A percentile compares a stretch with the other conserved stretches of the same genome.
Evolutionary conservation across 352 stramenopile species (phyloP).

Genomic region (Pythium periplocum): DNA sequence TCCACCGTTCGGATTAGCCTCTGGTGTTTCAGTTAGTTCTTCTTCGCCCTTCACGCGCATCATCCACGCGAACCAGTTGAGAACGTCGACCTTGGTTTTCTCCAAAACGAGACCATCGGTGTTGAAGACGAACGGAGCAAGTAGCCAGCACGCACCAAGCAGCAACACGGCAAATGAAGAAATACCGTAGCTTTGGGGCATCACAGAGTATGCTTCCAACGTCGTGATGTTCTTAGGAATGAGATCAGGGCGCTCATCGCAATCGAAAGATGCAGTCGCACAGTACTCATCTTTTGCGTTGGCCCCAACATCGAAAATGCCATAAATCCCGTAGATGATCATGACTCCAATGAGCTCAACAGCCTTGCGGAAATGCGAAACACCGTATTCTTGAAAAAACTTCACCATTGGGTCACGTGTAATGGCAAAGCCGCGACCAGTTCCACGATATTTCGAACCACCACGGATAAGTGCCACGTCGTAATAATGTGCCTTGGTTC

Average conservation of each 20-base stretch:
- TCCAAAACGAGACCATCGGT: slow-evolving; percentile 83
- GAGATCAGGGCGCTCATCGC: slow-evolving; percentile 34
- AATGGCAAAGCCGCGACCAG: slow-evolving; percentile 83
- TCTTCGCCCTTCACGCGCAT: slow-evolving; percentile 51
- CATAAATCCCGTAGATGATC: slow-evolving; percentile 77
- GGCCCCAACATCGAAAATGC: slow-evolving; percentile 68
- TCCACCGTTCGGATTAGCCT: slow-evolving; percentile 23
- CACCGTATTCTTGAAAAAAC: slow-evolving; percentile 86
- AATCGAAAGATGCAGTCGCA: slow-evolving; percentile 28
- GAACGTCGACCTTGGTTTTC: slow-evolving; percentile 78
- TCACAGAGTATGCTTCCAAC: slow-evolving; percentile 42
- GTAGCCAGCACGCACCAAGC: slow-evolving; percentile 74
- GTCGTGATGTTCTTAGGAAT: slow-evolving; percentile 72
- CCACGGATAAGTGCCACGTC: slow-evolving; percentile 79
- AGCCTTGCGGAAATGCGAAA: slow-evolving; percentile 86
- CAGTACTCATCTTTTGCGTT: slow-evolving; percentile 43
- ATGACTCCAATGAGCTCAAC: slow-evolving; percentile 83
- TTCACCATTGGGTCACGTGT: slow-evolving; percentile 83
- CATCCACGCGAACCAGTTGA: slow-evolving; percentile 85
- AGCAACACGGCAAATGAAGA: slow-evolving; percentile 81
- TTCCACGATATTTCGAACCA: slow-evolving; percentile 83
- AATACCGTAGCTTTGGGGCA: slow-evolving; percentile 72
- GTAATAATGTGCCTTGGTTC: slow-evolving; percentile 86
- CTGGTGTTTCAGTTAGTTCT: slow-evolving; percentile 30
- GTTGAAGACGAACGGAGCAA: slow-evolving; percentile 86